Evolutionary conservation across 352 stramenopile genomes (phyloP).

Genomic region (Pythium periplocum): DNA sequence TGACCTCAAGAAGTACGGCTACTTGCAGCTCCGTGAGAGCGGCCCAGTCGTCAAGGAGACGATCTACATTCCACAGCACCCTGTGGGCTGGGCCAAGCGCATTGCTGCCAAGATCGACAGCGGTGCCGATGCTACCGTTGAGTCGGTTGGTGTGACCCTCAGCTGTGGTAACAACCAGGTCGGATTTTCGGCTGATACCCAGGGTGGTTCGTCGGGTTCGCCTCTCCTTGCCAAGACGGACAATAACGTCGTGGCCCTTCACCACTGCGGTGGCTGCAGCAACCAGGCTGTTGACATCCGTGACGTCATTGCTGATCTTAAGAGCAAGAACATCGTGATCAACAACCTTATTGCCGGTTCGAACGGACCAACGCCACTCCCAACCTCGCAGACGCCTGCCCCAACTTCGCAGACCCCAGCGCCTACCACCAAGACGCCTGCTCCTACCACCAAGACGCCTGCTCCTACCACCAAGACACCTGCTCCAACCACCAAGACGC

Average conservation of each 20-base stretch:
- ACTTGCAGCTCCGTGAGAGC: constrained; percentile 38
- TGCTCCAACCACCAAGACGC: too few species aligned
- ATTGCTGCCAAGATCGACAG: constrained; percentile 17
- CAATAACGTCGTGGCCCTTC: constrained; percentile 21
- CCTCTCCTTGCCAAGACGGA: constrained; percentile 8
- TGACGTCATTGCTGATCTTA: constrained; percentile 9
- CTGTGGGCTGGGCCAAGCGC: constrained; percentile 42
- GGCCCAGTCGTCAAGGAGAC: constrained; percentile 32
- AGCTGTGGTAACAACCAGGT: constrained; percentile 19
- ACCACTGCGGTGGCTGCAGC: constrained; percentile 24
- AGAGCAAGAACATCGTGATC: constrained; percentile 12
- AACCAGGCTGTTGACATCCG: constrained; percentile 9
- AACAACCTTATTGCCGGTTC: constrained; percentile 8
- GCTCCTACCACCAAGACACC: too few species aligned
- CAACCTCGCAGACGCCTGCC: too few species aligned
- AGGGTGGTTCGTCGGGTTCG: constrained; percentile 24
- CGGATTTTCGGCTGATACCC: constrained; percentile 18
- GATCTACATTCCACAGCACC: constrained; percentile 66
- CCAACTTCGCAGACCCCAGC: too few species aligned
- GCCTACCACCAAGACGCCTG: too few species aligned
- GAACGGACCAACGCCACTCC: background rate
- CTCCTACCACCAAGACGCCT: too few species aligned
- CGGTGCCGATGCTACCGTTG: constrained; percentile 11
- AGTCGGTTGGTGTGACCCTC: background rate
- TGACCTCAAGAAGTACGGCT: constrained; percentile 36